Base-by-base conservation (phyloP, 1,139 yeast species). In the Yamadazyma friedrichii region DNA sequence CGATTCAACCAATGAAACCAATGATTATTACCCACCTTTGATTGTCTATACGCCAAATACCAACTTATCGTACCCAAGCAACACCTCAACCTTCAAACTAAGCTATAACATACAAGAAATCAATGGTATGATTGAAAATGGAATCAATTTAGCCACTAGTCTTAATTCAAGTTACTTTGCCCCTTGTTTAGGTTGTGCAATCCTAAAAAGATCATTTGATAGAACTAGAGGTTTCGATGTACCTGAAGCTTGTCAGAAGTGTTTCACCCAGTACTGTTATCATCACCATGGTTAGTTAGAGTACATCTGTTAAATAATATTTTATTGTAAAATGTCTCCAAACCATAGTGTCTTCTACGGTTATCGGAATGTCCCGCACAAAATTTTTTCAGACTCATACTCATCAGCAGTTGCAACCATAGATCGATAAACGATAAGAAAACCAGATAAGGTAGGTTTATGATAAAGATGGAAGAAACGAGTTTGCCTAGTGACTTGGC, bases 11-110 rank as follows among this genome's bases (percentile, higher is more conserved):
- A 4, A 26, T 26, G 10, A 26, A 26, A 4, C 5, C 9, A 6
- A 9, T 10, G 28, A 26, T 26, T 30, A 30, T 30, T 30, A 30
- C n/a, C 83, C 83, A 1, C 87, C 87, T 0, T 54, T 82, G 22
- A 65, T 82, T 12, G 67, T 82, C 0, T 80, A 81, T 52, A 62
- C 68, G 32, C 70, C 80, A 3, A 82, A 82, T 51, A 49, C 62
- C 5, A 50, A 65, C 22, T 62, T 66, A 37, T 56, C 73, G 0
- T 76, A 56, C 46, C 48, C 56, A 0, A 70, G 86, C 4, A 82
- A 82, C 51, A 73, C 75, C 0, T 80, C 87, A 1, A 82, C 88
- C 0, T 81, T 82, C 56, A 76, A 79, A 49, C 58, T 79, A 39
- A 68, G 75, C 29, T 82, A 80, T 53, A 66, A 61, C 15, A 47